These are phyloP conservation scores for Sisymbrium altissimum DNA, from an alignment of 345 rosid species.

Conservation along the genomic window DNA sequence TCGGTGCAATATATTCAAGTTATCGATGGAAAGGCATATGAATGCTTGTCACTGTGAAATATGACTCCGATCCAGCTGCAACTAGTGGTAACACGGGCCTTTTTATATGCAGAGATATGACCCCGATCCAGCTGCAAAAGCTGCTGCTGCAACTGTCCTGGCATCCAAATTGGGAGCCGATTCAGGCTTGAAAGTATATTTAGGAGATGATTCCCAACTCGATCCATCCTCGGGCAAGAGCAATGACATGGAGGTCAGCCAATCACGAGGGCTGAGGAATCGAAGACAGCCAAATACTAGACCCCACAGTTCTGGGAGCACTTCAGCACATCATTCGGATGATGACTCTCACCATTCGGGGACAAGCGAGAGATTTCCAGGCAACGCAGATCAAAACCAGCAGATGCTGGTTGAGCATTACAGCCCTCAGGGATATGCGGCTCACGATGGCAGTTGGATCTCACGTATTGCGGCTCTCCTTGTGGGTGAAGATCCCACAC, in stretches of 20 bases:
- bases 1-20: not conserved
- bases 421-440: constrained; percentile 47
- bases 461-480: constrained; percentile 89
- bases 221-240: constrained; percentile 57
- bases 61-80: too few species aligned
- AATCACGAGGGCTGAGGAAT: constrained; percentile 65
- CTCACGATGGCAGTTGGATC: constrained; percentile 76
- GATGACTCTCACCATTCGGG: constrained; percentile 43
- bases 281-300: constrained; percentile 54
- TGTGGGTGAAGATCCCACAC: constrained; percentile 95
- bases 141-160: constrained; percentile 94
- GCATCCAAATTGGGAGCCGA: constrained; percentile 96
- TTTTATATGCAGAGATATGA: constrained; percentile 72
- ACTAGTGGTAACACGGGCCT: constrained; percentile 17
- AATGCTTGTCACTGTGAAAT: not conserved
- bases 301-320: constrained; percentile 51
- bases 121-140: constrained; percentile 97
- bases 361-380: constrained; percentile 34
- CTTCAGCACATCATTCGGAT: constrained; percentile 39
- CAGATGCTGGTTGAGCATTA: constrained; percentile 64
- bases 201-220: constrained; percentile 60
- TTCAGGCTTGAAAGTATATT: constrained; percentile 73
- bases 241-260: constrained; percentile 58
- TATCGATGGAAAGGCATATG: too few species aligned
- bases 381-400: constrained; percentile 47